phyloP scores from a whole-genome alignment of 164 flowering plant genomes.

The Macadamia tetraphylla region DNA sequence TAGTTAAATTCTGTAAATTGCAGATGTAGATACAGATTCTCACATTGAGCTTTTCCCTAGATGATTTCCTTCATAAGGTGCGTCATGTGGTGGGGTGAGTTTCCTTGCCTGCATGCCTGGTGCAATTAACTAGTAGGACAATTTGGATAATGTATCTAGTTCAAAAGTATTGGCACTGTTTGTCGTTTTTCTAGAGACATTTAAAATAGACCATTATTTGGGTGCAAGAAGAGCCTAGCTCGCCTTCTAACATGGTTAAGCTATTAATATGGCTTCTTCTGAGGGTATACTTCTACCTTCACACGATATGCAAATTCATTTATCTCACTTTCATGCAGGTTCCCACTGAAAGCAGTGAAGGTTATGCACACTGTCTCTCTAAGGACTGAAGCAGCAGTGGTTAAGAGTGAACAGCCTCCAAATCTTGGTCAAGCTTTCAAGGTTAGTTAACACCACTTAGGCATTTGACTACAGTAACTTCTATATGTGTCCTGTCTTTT shows the following conservation, averaged over 20 bases:
- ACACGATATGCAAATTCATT: not conserved
- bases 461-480: not conserved
- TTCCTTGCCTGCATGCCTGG: too few relatives aligned
- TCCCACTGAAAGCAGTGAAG: conserved; percentile 90
- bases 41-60: too few relatives aligned
- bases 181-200: too few relatives aligned
- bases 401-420: conserved; percentile 49
- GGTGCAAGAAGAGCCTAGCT: not conserved
- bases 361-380: conserved; percentile 94
- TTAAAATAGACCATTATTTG: not conserved
- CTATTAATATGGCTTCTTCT: not conserved
- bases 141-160: too few relatives aligned
- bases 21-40: too few relatives aligned
- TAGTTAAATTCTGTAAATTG: too few relatives aligned
- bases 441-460: conserved; percentile 28
- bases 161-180: too few relatives aligned
- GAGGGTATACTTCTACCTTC: not conserved
- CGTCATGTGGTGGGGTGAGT: too few relatives aligned
- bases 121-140: too few relatives aligned
- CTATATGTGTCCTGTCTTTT: not conserved
- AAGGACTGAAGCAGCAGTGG: conserved; percentile 84
- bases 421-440: conserved; percentile 85
- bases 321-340: conserved; percentile 39
- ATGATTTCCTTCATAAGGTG: too few relatives aligned
- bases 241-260: not conserved